Base-by-base conservation (phyloP, 2,329 filamentous ascomycete genomes). In the Cryphonectria japonica region DNA sequence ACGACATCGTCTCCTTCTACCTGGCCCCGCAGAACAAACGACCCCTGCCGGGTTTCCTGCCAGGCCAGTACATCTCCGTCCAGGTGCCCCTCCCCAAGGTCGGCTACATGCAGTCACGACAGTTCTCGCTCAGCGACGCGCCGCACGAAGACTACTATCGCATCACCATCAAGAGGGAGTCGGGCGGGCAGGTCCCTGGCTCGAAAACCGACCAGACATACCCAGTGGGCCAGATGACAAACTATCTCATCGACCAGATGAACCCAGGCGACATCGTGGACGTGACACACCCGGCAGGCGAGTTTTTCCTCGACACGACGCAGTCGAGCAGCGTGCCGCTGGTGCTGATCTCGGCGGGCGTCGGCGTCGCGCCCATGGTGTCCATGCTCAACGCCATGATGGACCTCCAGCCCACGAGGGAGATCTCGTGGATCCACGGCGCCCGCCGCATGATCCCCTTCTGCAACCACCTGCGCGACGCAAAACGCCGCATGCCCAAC, bases 41-140 rank as follows among this genome's bases (percentile, higher is more conserved):
- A 73, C 82, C 83, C n/a, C 82, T 94, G 57, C 91, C 91, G 0
- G 61, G 77, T 0, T 94, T 88, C 83, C 83, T 86, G 70, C 91
- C 92, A 0, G 92, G 92, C 50, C 92, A 94, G 80, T 94, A 93
- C 77, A 85, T 93, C 72, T 91, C 90, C 0, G 80, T 93, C 63
- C 86, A 86, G 66, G 79, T 90, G 9, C 82, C 85, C 66, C 85
- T 92, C 0, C 86, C 88, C 1, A 82, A 83, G 0, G 82, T 87
- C 73, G 86, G 87, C 34, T 87, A 89, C 77, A 80, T 84, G 74
- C 92, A 94, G 79, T 85, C 88, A 26, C 84, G 92, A 43, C 92
- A 94, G 79, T 94, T 93, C 81, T 92, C 90, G 37, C 84, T 94
- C 72, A 91, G 88, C 76, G 91, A 93, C 74, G 84, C 87, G 66